Evolutionary conservation across 805 yeast species (phyloP), one percentile per base, ranked within the genome.

Genomic region (Saccharomyces cerevisiae): DNA sequence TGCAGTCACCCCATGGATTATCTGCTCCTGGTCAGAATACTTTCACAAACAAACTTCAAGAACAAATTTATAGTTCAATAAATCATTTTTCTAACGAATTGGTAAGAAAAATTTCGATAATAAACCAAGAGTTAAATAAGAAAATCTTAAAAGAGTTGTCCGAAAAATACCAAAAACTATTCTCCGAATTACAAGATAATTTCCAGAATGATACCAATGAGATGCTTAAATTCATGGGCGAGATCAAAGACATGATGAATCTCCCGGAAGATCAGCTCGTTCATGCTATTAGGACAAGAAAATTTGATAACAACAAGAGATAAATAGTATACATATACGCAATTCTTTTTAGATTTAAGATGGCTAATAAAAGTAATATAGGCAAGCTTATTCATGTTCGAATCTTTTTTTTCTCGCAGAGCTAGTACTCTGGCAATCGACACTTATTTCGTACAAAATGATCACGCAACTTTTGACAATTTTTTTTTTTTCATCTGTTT

Each of bases 181-280:
- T 74, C 51, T 59, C 60, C 11, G 69, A 70, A 3, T 56, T 74
- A 36, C 72, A 69, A 55, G 53, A 32, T 1, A 69, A 64, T 28
- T 74, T 73, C 53, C 67, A 69, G 32, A 62, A 57, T 41, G 77
- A 74, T 54, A 70, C 73, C n/a, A 66, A 68, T 47, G 70, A 72
- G 41, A 70, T 74, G 66, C 58, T 70, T 46, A 61, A 58, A 1
- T 71, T 71, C 48, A 62, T 73, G 30, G 59, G 63, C 2, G 76
- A 72, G 24, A 68, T 73, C 14, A 67, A 67, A 53, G 68, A 70
- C 10, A 56, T 73, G 60, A 58, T 73, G 43, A 66, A 68, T 53
- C 58, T 72, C 0, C 69, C 76, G 1, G 76, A 73, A 52, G 64
- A 68, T 6, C 65, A 72, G 55, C 56, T 73, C 36, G 49, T 67